Base-by-base conservation (phyloP, 2,329 filamentous ascomycete species). In the Aspergillus fumigatiaffinis region DNA sequence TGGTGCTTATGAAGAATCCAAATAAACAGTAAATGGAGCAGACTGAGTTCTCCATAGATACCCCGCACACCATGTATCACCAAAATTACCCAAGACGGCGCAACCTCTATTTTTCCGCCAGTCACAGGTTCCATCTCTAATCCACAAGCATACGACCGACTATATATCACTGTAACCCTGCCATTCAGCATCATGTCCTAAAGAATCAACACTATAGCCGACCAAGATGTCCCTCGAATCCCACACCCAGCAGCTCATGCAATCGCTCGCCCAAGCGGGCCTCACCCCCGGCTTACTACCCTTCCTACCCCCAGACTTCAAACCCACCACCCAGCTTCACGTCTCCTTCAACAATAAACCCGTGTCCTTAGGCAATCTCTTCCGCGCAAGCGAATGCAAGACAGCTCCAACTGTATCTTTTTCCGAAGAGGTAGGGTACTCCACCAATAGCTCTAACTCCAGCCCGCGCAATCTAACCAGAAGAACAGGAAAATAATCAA, bases 381-480 rank as follows among this genome's bases (percentile, higher is more conserved):
- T 63, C 47, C 51, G 61, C 4, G 61, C 56, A 4, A 58, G 61
- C n/a, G 59, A 61, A 38, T 60, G 60, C 28, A 60, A 60, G 21
- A 5, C 25, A 3, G 54, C 56, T 1, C 61, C 61, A 23, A 53
- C 8, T 1, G 41, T 60, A 20, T 54, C 44, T 0, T 63, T 61
- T 51, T 20, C 51, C 1, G 20, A 41, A 10, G 59, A 58, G 59
- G 59, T 58, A 52, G 54, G 4, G 12, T 35, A 35, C 12, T 53
- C 20, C 2, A 3, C 21, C 35, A 17, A 28, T 26, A 35, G 14
- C 29, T 2, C 28, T 12, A 9, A 42, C 23, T 26, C 6, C 12
- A 23, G 14, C 20, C n/a, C 7, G 20, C 51, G 7, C 12, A 20
- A n/a, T 23, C 25, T 14, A 4, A 25, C 2, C 1, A 4, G 4